phyloP scores from a whole-genome alignment of 352 stramenopile genomes.

The Globisporangium perplexum region DNA sequence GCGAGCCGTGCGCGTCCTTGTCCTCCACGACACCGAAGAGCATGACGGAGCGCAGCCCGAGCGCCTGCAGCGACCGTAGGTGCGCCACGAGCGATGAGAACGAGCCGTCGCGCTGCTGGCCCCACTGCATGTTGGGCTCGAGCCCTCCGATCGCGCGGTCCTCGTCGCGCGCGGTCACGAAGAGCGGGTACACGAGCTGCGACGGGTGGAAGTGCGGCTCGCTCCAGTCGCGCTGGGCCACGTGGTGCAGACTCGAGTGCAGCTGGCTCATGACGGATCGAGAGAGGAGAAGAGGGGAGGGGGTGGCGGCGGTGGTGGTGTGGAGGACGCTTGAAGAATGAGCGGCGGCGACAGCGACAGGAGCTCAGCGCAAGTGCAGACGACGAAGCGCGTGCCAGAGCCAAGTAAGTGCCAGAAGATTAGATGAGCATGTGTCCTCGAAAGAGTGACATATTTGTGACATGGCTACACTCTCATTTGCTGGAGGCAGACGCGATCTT shows the following conservation, averaged over 20 bases:
- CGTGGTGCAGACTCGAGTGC: constrained; percentile 80
- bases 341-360: neutral
- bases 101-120: constrained; percentile 47
- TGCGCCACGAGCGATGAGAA: constrained; percentile 72
- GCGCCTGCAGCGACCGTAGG: constrained; percentile 56
- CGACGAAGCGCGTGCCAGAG: neutral
- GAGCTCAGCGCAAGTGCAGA: too few relatives aligned
- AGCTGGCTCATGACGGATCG: constrained; percentile 24
- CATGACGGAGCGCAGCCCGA: constrained; percentile 83
- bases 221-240: constrained; percentile 76
- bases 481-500: constrained; percentile 32
- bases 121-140: constrained; percentile 85
- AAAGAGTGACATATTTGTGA: neutral
- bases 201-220: constrained; percentile 85
- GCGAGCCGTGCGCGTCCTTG: constrained; percentile 71
- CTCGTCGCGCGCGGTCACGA: constrained; percentile 66
- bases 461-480: neutral
- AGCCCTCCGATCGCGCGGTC: constrained; percentile 75
- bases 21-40: constrained; percentile 85
- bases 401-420: neutral
- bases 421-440: neutral
- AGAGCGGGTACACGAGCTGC: constrained; percentile 89
- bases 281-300: too few relatives aligned
- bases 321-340: too few relatives aligned
- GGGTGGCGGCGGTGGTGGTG: neutral